Percentiles rank a stretch among this genome's conserved stretches.
Evolutionary conservation across 2,329 filamentous ascomycete genomes (phyloP).

Genomic region (Trichoderma koningii): DNA sequence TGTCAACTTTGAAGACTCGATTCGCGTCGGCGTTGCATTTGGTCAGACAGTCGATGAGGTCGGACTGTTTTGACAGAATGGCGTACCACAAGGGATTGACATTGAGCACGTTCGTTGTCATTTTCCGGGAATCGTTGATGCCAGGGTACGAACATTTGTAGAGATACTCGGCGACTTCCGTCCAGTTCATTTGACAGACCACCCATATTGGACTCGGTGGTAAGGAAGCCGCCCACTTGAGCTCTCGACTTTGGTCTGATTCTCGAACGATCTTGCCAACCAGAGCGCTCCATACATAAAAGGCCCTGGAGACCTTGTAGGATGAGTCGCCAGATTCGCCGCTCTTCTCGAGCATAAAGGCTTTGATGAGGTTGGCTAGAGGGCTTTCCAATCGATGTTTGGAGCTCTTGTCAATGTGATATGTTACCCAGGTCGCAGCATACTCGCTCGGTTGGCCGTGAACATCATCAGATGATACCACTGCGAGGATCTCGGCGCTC

Average conservation of each 20-base stretch:
- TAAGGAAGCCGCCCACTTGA: neutral
- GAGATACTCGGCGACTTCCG: slow-evolving; percentile 12
- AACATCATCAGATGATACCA: slow-evolving; percentile 13
- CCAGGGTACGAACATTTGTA: slow-evolving; percentile 10
- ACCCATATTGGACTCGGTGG: slow-evolving; percentile 12
- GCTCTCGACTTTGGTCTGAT: neutral
- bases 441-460: slow-evolving; percentile 8
- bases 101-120: neutral
- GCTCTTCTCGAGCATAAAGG: slow-evolving; percentile 5
- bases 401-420: slow-evolving; percentile 9
- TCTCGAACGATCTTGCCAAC: neutral
- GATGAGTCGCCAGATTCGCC: neutral
- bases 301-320: slow-evolving; percentile 4
- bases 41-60: neutral
- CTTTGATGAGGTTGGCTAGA: neutral
- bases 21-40: slow-evolving; percentile 5
- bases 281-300: slow-evolving; percentile 12
- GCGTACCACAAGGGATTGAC: slow-evolving; percentile 19
- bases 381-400: slow-evolving; percentile 3
- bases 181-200: slow-evolving; percentile 9
- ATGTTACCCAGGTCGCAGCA: slow-evolving; percentile 2
- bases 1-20: neutral
- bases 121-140: slow-evolving; percentile 7
- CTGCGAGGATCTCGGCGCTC: neutral
- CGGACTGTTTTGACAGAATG: neutral